A percentile compares a stretch with the other conserved stretches of the same genome.
Conservation (phyloP, 352 stramenopile species). For the Globisporangium ultimum region DNA sequence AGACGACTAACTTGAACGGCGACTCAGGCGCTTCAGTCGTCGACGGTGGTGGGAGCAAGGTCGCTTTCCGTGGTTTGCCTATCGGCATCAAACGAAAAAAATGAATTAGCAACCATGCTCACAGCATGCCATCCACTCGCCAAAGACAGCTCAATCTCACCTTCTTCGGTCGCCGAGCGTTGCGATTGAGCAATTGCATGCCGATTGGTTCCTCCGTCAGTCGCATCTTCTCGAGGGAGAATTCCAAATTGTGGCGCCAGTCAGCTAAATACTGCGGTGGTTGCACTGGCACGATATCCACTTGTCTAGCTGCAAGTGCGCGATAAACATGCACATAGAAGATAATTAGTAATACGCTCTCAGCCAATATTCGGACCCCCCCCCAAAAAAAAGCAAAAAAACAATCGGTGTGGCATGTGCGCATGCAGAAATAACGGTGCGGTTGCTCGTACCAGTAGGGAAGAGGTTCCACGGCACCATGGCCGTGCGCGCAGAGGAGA, state of each 20-base stretch:
- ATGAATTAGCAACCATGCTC: too few relatives aligned
- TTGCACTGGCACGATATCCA: constrained; percentile 9
- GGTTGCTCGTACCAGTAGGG: constrained; percentile 22
- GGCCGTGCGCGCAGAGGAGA: constrained; percentile 18
- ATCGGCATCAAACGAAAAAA: not conserved
- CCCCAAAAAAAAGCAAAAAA: too few relatives aligned
- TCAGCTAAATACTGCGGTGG: constrained; percentile 49
- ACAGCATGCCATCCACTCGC: not conserved
- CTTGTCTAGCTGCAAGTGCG: constrained; percentile 10
- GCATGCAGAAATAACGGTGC: not conserved
- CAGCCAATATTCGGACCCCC: not conserved
- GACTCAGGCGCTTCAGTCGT: constrained; percentile 39
- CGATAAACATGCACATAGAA: too few relatives aligned
- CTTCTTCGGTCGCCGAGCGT: constrained; percentile 40
- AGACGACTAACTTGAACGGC: constrained; percentile 7
- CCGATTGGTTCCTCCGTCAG: constrained; percentile 24
- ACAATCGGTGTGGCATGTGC: not conserved
- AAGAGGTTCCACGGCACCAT: constrained; percentile 43
- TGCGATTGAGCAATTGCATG: constrained; percentile 47
- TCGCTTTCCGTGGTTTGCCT: constrained; percentile 53
- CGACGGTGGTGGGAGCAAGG: constrained; percentile 49
- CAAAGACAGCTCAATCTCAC: constrained; percentile 11
- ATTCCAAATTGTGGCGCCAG: constrained; percentile 53
- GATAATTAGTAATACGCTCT: not conserved
- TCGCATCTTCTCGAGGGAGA: constrained; percentile 56